These are phyloP conservation scores for Cenchrus fungigraminus DNA, from an alignment of 176 grass and related monocot species.

Conservation along the genomic window DNA sequence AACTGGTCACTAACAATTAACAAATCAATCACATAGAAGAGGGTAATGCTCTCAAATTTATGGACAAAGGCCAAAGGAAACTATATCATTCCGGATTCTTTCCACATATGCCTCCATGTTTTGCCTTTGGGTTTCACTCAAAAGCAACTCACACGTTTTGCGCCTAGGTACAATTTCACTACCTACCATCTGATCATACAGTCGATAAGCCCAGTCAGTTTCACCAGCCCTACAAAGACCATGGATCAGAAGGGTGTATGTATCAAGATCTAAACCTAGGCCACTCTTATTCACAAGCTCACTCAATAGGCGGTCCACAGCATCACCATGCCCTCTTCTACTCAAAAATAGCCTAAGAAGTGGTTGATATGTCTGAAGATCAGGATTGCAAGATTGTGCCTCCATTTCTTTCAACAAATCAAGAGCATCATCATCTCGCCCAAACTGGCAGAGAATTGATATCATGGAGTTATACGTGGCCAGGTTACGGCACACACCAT, in stretches of 20 bases:
- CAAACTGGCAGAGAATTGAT: constrained; percentile 64
- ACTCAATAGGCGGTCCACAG: constrained; percentile 48
- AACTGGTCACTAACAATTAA: background rate
- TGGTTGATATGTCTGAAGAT: constrained; percentile 80
- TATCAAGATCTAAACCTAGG: constrained; percentile 89
- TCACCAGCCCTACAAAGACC: constrained; percentile 69
- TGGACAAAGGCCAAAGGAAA: constrained; percentile 45
- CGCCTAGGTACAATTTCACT: constrained; percentile 68
- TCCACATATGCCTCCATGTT: constrained; percentile 55
- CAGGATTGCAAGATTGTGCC: constrained; percentile 61
- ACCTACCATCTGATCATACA: constrained; percentile 90
- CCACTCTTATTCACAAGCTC: constrained; percentile 59
- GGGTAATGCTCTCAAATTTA: constrained; percentile 5
- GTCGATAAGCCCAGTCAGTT: constrained; percentile 51
- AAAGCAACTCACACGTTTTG: constrained; percentile 69
- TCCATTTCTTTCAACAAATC: constrained; percentile 74
- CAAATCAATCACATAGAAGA: constrained; percentile 5
- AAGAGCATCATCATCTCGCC: constrained; percentile 63
- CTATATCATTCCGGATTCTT: constrained; percentile 53
- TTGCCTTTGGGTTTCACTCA: constrained; percentile 59
- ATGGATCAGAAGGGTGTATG: constrained; percentile 73
- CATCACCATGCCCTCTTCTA: constrained; percentile 50
- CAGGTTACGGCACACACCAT: constrained; percentile 51
- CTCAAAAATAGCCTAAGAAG: constrained; percentile 68
- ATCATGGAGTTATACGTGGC: constrained; percentile 89